phyloP scores from a whole-genome alignment of 371 early-diverging fungal genomes.

The Cokeromyces recurvatus region DNA sequence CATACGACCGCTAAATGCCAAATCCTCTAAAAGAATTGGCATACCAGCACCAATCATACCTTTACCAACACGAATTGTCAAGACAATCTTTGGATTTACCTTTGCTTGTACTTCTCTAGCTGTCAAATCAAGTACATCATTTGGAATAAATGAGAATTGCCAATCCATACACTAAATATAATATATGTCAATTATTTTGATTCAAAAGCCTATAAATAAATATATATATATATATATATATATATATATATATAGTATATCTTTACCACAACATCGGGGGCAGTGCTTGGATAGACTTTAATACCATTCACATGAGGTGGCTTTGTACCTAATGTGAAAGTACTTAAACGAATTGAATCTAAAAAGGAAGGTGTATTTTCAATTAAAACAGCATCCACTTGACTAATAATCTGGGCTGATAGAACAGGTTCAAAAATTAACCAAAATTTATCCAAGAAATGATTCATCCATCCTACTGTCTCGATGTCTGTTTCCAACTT shows the following conservation, averaged over 20 bases:
- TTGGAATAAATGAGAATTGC: conserved; percentile 77
- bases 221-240: too few relatives aligned
- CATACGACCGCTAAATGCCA: conserved; percentile 81
- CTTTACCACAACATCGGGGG: conserved; percentile 72
- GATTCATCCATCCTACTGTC: conserved; percentile 95
- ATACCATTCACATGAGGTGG: conserved; percentile 88
- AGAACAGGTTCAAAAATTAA: conserved; percentile 87
- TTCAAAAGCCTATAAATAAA: too few relatives aligned
- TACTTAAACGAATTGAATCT: conserved; percentile 81
- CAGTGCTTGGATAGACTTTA: conserved; percentile 67
- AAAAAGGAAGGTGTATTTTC: conserved; percentile 83
- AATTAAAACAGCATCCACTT: conserved; percentile 65
- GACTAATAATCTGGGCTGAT: conserved; percentile 68
- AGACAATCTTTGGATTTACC: conserved; percentile 86
- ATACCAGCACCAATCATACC: conserved; percentile 83
- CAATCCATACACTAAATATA: conserved; percentile 78
- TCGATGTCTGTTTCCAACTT: conserved; percentile 61
- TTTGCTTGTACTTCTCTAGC: conserved; percentile 52
- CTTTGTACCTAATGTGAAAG: conserved; percentile 94
- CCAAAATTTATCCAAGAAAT: conserved; percentile 86
- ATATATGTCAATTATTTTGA: too few relatives aligned
- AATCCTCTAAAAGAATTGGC: conserved; percentile 86
- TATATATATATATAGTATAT: too few relatives aligned
- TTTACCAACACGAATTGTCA: conserved; percentile 88
- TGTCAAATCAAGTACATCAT: conserved; percentile 66